Base-by-base conservation (phyloP, 192 early-diverging fungal genomes). In the Entomortierella parvispora region DNA sequence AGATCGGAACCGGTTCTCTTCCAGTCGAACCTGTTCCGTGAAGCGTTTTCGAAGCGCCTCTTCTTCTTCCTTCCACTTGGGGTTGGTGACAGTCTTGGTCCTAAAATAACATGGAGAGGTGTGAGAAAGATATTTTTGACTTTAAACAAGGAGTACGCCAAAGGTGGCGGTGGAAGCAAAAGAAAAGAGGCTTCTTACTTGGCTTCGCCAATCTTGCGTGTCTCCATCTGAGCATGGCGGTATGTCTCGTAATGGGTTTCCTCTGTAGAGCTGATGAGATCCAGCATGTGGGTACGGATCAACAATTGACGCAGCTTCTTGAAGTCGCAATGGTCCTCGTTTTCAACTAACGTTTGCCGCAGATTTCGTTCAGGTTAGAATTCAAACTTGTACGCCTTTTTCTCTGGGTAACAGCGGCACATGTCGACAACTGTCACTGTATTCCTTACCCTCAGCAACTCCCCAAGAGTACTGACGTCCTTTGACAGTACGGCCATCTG, bases 281-380 rank as follows among this genome's bases (percentile, higher is more conserved):
- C 97, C 57, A 96, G 86, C 96, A 99, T 98, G 79, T 99, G 97
- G 20, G 95, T 95, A 62, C 97, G 91, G 81, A 99, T 95, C 55
- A 99, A 89, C 52, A 99, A 85, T 84, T 95, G 93, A 62, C 97
- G 92, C 43, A 99, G 88, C 84, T 98, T 98, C 81, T 91, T 94
- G 82, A 98, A 98, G 80, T 98, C 97, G 84, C 96, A 98, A 84
- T 98, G 97, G 58, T 89, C 87, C 82, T 99, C 97, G 80, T 98
- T 99, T 80, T 99, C 97, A 18, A 99, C 97, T 75, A 67, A n/a
- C n/a, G n/a, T n/a, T n/a, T n/a, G n/a, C n/a, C n/a, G n/a, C n/a
- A n/a, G n/a, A n/a, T n/a, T n/a, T n/a, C n/a, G n/a, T n/a, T n/a
- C n/a, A n/a, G n/a, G n/a, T n/a, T n/a, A n/a, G n/a, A n/a, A n/a